Evolutionary conservation across 2,329 filamentous ascomycete species (phyloP).

Genomic region (Epichloe typhina): DNA sequence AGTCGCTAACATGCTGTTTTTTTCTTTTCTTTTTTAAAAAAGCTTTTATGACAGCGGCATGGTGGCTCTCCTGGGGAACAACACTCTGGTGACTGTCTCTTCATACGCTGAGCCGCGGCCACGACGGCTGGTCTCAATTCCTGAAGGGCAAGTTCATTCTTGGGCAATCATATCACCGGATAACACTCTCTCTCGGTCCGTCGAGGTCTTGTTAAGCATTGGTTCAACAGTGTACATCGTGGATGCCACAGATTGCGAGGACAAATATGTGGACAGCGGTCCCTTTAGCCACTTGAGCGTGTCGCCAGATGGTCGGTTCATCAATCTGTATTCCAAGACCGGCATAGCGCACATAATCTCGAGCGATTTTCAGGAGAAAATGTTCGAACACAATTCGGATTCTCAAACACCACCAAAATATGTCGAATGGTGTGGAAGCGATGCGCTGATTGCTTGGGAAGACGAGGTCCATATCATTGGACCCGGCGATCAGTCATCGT

Average conservation of each 20-base stretch:
- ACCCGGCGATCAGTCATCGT: conserved; percentile 60
- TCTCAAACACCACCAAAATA: conserved; percentile 77
- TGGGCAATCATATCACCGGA: conserved; percentile 84
- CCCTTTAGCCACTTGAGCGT: conserved; percentile 85
- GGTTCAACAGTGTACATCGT: conserved; percentile 73
- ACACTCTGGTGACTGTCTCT: conserved; percentile 73
- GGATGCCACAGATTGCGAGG: conserved; percentile 81
- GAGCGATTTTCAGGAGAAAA: conserved; percentile 83
- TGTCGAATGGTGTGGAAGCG: conserved; percentile 91
- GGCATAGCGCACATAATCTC: conserved; percentile 87
- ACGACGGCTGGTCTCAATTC: conserved; percentile 62
- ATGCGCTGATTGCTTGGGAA: conserved; percentile 92
- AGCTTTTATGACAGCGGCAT: conserved; percentile 84
- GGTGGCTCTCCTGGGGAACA: conserved; percentile 81
- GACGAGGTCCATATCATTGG: conserved; percentile 94
- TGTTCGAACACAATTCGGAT: conserved; percentile 83
- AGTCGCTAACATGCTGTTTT: neutral
- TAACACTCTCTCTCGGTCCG: conserved; percentile 79
- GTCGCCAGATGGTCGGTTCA: conserved; percentile 80
- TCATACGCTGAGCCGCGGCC: conserved; percentile 86
- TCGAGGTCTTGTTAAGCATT: conserved; percentile 83
- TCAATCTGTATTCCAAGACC: conserved; percentile 74
- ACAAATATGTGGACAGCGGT: conserved; percentile 79
- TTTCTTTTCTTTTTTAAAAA: neutral
- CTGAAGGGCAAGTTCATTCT: conserved; percentile 67